Conservation (phyloP, 257 asterid genomes). For the Fraxinus americana region DNA sequence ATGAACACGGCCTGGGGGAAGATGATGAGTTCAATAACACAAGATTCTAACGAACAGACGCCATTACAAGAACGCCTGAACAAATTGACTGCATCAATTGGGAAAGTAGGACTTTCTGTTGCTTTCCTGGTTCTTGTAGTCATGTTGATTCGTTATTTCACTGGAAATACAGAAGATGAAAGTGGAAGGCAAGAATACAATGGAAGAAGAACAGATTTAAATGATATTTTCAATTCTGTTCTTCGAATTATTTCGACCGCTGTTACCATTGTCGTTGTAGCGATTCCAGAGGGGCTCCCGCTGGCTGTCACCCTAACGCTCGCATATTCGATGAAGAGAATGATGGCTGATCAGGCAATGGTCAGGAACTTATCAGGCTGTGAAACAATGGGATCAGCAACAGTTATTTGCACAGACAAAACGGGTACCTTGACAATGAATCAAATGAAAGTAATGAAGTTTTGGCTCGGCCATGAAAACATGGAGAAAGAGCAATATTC, state of each 20-base stretch:
- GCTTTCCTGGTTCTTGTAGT: conserved; percentile 49
- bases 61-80: conserved; percentile 55
- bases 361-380: conserved; percentile 69
- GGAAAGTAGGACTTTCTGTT: conserved; percentile 48
- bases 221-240: conserved; percentile 41
- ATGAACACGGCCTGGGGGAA: conserved; percentile 62
- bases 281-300: conserved; percentile 68
- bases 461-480: conserved; percentile 38
- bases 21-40: conserved; percentile 45
- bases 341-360: conserved; percentile 60
- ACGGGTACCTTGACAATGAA: conserved; percentile 55
- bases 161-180: conserved; percentile 39
- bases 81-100: conserved; percentile 43
- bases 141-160: conserved; percentile 58
- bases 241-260: conserved; percentile 54
- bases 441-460: conserved; percentile 47
- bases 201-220: conserved; percentile 33
- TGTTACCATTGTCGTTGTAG: conserved; percentile 57
- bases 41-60: conserved; percentile 41
- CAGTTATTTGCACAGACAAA: conserved; percentile 73
- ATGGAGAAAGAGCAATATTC: conserved; percentile 15
- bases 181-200: conserved; percentile 29
- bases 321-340: conserved; percentile 61
- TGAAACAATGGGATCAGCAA: conserved; percentile 67
- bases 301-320: conserved; percentile 60